These are phyloP conservation scores for Monosporascus sp. DNA, from an alignment of 2,329 filamentous ascomycete species.

Conservation along the genomic window DNA sequence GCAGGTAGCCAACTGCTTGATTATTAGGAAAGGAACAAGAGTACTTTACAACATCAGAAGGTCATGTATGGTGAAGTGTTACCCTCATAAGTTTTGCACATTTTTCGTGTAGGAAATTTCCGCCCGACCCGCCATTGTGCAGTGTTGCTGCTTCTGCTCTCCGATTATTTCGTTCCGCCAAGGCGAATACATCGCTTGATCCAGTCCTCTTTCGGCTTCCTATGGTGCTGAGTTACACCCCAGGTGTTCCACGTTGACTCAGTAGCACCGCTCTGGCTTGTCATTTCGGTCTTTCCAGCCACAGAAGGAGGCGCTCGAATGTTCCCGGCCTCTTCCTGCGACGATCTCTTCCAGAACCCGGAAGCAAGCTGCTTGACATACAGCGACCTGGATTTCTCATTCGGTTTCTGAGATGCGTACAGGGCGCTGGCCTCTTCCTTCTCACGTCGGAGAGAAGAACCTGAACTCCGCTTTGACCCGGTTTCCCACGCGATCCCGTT, in stretches of 20 bases:
- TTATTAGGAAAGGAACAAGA: no score
- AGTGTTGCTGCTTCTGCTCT: not conserved
- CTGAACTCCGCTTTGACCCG: not conserved
- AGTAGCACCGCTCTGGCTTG: constrained; percentile 3
- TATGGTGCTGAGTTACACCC: constrained; percentile 11
- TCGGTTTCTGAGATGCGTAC: not conserved
- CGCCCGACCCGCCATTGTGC: not conserved
- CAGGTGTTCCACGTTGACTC: constrained; percentile 18
- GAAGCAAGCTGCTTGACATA: not conserved
- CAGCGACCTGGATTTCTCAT: not conserved
- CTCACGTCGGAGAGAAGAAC: not conserved
- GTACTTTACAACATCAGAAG: no score
- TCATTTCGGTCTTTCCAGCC: constrained; percentile 10
- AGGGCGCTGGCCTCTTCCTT: not conserved
- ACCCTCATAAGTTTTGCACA: no score
- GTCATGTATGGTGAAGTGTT: no score
- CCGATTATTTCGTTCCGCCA: constrained; percentile 7
- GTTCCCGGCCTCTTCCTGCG: no score
- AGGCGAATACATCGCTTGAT: constrained; percentile 11
- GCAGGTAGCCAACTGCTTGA: no score
- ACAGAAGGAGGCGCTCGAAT: constrained; percentile 7
- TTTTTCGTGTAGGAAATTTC: no score
- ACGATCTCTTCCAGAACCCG: not conserved
- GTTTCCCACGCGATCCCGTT: constrained; percentile 9
- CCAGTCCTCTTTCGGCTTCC: constrained; percentile 11